Evolutionary conservation across 108 stramenopile genomes (phyloP).

Genomic region (Epithemia pelagica): DNA sequence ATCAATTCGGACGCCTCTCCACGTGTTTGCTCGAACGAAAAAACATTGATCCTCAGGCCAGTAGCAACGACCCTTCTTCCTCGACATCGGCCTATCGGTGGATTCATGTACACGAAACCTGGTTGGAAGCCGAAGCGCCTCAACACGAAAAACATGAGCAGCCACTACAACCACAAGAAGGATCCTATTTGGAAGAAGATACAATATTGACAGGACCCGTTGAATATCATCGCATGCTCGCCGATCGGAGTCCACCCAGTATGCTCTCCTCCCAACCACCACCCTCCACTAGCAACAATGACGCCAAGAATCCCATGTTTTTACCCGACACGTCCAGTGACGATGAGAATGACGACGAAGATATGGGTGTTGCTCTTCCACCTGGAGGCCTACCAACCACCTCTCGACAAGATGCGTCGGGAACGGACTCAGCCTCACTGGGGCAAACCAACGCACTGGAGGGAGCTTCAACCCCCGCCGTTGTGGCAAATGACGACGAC

Average conservation of each 20-base stretch:
- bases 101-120: constrained; percentile 23
- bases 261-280: not conserved
- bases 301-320: no score
- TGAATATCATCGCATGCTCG: not conserved
- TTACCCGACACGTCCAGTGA: not conserved
- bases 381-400: not conserved
- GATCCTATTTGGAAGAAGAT: constrained; percentile 3
- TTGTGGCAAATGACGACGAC: not conserved
- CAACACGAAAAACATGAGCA: not conserved
- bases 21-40: constrained; percentile 7
- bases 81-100: not conserved
- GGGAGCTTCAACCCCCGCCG: not conserved
- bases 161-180: not conserved
- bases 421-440: not conserved
- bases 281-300: not conserved
- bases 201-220: constrained; percentile 12
- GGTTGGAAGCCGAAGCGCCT: constrained; percentile 15
- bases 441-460: not conserved
- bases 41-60: not conserved
- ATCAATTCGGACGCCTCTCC: constrained; percentile 10
- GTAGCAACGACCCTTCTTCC: not conserved
- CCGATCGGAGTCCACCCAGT: not conserved
- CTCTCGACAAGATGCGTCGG: not conserved
- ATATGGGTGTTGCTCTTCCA: not conserved
- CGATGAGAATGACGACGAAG: constrained; percentile 3